Conservation (phyloP, 345 rosid species). For the Populus euphratica region DNA sequence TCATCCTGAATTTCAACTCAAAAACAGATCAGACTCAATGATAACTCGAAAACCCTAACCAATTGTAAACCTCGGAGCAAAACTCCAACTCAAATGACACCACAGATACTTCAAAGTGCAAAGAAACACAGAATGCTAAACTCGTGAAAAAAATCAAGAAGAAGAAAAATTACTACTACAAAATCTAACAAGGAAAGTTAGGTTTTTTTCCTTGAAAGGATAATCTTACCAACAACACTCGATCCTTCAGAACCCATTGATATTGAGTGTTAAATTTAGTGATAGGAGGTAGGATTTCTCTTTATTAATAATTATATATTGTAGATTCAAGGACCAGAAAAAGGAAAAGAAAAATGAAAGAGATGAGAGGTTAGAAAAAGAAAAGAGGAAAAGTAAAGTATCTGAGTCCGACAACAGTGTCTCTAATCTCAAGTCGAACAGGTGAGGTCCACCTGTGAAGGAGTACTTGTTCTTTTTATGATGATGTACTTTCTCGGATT, state of each 20-base stretch:
- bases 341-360: neutral
- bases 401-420: neutral
- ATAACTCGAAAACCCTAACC: neutral
- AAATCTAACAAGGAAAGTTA: slow-evolving; percentile 6
- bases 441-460: neutral
- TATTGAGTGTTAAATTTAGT: neutral
- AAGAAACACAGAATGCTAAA: neutral
- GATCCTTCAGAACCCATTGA: slow-evolving; percentile 54
- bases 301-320: neutral
- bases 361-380: neutral
- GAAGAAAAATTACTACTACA: neutral
- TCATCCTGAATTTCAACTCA: neutral
- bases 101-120: neutral
- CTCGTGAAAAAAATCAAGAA: neutral
- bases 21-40: neutral
- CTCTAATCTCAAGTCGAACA: neutral
- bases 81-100: neutral
- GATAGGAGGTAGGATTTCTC: neutral
- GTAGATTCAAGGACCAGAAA: neutral
- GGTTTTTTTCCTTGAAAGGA: neutral
- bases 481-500: too few relatives aligned
- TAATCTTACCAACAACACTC: slow-evolving; percentile 43
- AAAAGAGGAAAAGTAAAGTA: neutral
- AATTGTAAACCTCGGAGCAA: neutral
- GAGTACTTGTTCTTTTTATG: too few relatives aligned